Base-by-base conservation (phyloP, 352 stramenopile genomes). In the Phytophthora multivora region DNA sequence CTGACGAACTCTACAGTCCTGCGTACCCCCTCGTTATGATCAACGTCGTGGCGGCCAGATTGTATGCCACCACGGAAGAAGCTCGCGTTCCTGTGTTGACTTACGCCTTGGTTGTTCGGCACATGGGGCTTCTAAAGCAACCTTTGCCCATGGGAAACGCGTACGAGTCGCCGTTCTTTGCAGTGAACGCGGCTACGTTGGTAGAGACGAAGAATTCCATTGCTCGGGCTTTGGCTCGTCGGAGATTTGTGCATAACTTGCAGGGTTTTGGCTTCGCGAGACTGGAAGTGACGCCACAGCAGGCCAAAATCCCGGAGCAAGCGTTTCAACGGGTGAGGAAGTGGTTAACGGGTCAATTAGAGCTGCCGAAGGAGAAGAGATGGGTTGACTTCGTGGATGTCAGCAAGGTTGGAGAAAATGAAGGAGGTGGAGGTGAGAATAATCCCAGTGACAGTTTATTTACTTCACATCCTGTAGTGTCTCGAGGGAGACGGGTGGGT, bases 21-120 rank as follows among this genome's bases (percentile, higher is more conserved):
- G 77, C 83, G 52, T 88, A 84, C 50, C 86, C 86, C 51, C 73
- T 95, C 46, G 78, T 88, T 42, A 89, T 95, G 72, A 73, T 95
- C 78, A 95, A 95, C 57, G 81, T 80, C 9, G 59, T 91, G 12
- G 84, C 80, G 0, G 31, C 55, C 0, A 57, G 61, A 30, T 36
- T 92, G 8, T 83, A 85, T 46, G 51, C 69, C 41, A 66, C 66
- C 47, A 75, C 77, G 48, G 71, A 86, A 50, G 42, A 38, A 35
- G 45, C 39, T 41, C 64, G 59, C 10, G 49, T 81, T 49, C 86
- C 86, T 0, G 74, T 89, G 54, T 53, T 93, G 15, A 79, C 88
- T 39, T 78, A 89, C 28, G 80, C 73, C 21, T 65, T 95, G 31
- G 71, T 93, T 33, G 84, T 92, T 35, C 81, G 79, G 21, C 71